Conservation (phyloP, 116 monocot genomes). For the Phalaenopsis hybrid region DNA sequence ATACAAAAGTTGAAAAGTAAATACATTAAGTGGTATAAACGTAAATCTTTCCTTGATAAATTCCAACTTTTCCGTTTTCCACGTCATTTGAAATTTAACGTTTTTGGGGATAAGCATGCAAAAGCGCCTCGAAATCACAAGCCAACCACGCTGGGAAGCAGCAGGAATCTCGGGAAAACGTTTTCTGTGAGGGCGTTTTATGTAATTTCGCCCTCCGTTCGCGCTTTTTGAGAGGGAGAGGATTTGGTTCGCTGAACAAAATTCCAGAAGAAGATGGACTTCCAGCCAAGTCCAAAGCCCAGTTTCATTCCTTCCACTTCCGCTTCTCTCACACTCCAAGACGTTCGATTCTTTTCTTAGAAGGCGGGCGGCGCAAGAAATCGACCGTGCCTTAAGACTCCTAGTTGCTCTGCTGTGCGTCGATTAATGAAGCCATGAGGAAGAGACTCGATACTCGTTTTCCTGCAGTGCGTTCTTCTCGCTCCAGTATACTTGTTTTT, state of each 20-base stretch:
- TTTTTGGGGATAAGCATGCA: not conserved
- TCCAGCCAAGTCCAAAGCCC: not conserved
- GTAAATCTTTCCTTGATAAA: too few relatives aligned
- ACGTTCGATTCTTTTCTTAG: not conserved
- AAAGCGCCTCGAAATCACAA: not conserved
- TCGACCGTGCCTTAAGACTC: not conserved
- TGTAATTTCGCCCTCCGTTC: not conserved
- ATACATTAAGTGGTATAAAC: too few relatives aligned
- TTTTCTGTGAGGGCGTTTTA: not conserved
- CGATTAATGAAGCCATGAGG: constrained; percentile 6
- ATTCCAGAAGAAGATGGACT: not conserved
- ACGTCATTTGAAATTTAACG: not conserved
- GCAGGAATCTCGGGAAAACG: not conserved
- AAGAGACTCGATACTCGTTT: constrained; percentile 21
- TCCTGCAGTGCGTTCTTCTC: constrained; percentile 12
- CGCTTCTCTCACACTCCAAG: not conserved
- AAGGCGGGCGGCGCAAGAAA: not conserved
- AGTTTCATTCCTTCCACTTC: not conserved
- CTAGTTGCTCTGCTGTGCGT: not conserved
- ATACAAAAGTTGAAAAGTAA: too few relatives aligned
- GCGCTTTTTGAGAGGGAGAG: constrained; percentile 7
- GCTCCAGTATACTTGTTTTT: not conserved
- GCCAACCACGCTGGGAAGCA: not conserved
- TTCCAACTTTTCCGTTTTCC: too few relatives aligned
- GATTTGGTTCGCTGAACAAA: not conserved